These are phyloP conservation scores for Peltaster fructicola DNA, from an alignment of 2,329 filamentous ascomycete species.

Conservation along the genomic window DNA sequence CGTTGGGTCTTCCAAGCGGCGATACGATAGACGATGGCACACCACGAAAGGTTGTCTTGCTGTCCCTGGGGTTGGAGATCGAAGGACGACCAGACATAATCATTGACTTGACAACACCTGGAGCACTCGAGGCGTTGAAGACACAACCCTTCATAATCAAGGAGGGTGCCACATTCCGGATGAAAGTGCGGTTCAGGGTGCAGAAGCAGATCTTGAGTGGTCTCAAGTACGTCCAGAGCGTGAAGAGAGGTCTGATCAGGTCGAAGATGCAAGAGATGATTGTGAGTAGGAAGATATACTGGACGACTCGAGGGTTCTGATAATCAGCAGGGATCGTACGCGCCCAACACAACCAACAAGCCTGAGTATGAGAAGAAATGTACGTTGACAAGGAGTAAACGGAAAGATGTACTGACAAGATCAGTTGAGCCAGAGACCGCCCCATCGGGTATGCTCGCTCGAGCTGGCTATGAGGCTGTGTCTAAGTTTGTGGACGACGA, in stretches of 20 bases:
- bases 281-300: constrained; percentile 36
- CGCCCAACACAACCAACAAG: constrained; percentile 79
- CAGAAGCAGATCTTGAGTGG: constrained; percentile 93
- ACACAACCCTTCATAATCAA: constrained; percentile 94
- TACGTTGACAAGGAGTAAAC: too few relatives aligned
- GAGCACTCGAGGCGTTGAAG: constrained; percentile 62
- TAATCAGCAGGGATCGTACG: constrained; percentile 58
- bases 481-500: constrained; percentile 95
- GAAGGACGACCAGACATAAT: constrained; percentile 68
- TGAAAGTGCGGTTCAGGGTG: constrained; percentile 87
- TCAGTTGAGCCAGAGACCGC: constrained; percentile 82
- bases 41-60: constrained; percentile 80
- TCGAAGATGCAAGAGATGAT: constrained; percentile 98
- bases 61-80: constrained; percentile 71
- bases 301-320: constrained; percentile 1
- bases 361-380: constrained; percentile 79
- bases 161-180: constrained; percentile 83
- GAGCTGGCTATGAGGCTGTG: constrained; percentile 75
- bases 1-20: constrained; percentile 62
- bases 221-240: constrained; percentile 85
- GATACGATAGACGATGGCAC: constrained; percentile 35
- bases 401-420: constrained; percentile 2
- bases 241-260: constrained; percentile 74
- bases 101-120: constrained; percentile 65
- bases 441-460: constrained; percentile 73